A percentile compares a stretch with the other conserved stretches of the same genome.
These are phyloP conservation scores for Rhizophagus prolifer DNA, from an alignment of 192 early-diverging fungal genomes.

Conservation along the genomic window DNA sequence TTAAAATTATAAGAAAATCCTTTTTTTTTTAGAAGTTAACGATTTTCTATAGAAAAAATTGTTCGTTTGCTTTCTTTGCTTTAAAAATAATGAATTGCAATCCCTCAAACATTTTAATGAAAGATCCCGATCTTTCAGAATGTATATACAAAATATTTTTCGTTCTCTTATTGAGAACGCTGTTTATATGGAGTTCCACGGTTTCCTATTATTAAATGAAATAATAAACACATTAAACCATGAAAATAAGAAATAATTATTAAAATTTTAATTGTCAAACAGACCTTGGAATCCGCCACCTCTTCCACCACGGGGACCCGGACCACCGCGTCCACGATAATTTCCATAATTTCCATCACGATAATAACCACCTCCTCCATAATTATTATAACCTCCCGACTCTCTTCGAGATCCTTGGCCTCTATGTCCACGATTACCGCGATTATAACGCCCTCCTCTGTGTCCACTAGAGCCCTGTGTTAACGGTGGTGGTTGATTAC, in stretches of 20 bases:
- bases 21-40: not conserved
- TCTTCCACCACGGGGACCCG: not conserved
- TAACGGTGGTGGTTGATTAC: not conserved
- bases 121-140: not conserved
- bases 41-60: not conserved
- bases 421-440: not conserved
- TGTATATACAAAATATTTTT: not conserved
- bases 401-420: not conserved
- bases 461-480: not conserved
- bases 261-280: not conserved
- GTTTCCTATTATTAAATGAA: not conserved
- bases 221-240: not conserved
- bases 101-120: not conserved
- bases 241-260: not conserved
- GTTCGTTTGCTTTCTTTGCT: slow-evolving; percentile 22
- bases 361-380: not conserved
- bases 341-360: not conserved
- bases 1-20: not conserved
- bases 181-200: not conserved
- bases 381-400: not conserved
- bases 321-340: slow-evolving; percentile 14
- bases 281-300: slow-evolving; percentile 12
- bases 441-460: slow-evolving; percentile 1
- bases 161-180: not conserved
- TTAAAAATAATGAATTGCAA: slow-evolving; percentile 1